Evolutionary conservation across 805 yeast species (phyloP), one percentile per base, ranked within the genome.

Genomic region (Candida tallmaniae): DNA sequence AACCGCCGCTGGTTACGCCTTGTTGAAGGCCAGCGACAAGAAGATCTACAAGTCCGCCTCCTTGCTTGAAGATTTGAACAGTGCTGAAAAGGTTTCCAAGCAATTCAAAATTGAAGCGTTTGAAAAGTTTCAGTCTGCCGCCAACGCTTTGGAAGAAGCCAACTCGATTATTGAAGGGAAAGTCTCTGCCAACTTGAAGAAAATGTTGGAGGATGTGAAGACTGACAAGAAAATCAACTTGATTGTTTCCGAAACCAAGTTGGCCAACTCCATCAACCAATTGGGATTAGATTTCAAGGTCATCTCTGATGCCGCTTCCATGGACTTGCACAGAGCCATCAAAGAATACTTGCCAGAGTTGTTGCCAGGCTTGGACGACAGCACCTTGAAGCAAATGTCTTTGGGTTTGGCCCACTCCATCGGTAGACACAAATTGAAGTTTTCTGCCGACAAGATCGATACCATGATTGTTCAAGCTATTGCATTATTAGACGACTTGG

Each of bases 401-500:
- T 77, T 90, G 45, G 98, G 98, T 78, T 77, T 93, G 60, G 97
- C 98, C 34, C 98, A 93, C 68, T 90, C 97, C 32, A 82, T 93
- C 52, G 98, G 97, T 56, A 90, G 98, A 70, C 95, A 90, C 67
- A 93, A 93, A 72, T 80, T 93, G 61, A 93, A 93, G 68, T 93
- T 93, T 61, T 83, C 95, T 35, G 95, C 97, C 43, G 98, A 93
- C 63, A 93, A 93, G 69, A 98, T 93, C 39, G 98, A 93, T 68
- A 90, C 94, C 46, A 93, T 93, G 98, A 90, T 93, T 60, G 94
- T 93, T 45, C 98, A 93, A 72, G 98, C 98, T 39, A 93, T 93
- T 66, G 96, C 97, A 14, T 73, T 93, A 48, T 76, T 93, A 56
- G 98, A 93, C 55, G 97, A 93, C 57, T 76, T 93, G 53, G 98